phyloP scores from a whole-genome alignment of 257 asterid genomes.

The Fraxinus cuspidata region DNA sequence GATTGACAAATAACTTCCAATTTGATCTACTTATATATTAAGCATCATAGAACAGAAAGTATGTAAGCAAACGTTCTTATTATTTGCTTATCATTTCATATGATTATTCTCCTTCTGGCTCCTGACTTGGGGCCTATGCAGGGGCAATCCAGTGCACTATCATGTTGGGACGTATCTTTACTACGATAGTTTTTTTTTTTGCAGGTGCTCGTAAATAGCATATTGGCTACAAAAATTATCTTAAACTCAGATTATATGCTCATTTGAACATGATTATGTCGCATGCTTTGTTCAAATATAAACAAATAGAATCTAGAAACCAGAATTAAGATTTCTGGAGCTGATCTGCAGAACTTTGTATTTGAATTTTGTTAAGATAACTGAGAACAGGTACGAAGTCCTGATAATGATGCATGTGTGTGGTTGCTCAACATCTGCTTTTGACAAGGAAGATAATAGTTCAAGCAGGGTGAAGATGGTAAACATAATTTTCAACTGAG shows the following conservation, averaged over 20 bases:
- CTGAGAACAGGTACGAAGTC: neutral
- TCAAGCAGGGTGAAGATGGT: neutral
- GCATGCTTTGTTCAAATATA: neutral
- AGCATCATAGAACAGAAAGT: no score
- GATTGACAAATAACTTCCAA: neutral
- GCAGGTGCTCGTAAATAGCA: neutral
- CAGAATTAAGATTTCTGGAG: conserved; percentile 1
- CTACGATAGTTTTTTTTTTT: neutral
- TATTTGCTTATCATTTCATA: neutral
- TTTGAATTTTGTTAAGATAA: neutral
- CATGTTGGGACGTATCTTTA: neutral
- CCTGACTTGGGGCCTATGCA: neutral
- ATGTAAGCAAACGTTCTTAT: no score
- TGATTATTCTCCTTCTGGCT: neutral
- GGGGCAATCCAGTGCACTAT: neutral
- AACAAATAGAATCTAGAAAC: neutral
- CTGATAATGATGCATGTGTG: neutral
- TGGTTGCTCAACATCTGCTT: neutral
- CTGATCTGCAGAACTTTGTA: neutral
- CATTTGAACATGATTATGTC: neutral
- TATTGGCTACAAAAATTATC: neutral
- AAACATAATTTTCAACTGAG: neutral
- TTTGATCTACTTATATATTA: no score
- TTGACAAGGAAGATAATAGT: neutral
- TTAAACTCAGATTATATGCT: neutral